phyloP scores from a whole-genome alignment of 805 yeast genomes.

The Yamadazyma insecticola region DNA sequence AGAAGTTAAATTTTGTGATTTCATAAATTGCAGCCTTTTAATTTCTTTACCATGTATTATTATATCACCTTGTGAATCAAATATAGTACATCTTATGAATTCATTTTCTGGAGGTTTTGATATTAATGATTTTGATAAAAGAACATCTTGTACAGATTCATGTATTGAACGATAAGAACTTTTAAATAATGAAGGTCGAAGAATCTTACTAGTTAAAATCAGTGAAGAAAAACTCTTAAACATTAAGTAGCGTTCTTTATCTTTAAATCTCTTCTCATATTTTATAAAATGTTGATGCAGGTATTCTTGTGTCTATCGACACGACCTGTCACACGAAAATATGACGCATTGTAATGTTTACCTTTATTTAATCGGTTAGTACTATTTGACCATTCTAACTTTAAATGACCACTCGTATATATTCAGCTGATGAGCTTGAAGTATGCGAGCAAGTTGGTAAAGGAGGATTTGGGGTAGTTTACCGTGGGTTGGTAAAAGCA shows the following conservation, averaged over 20 bases:
- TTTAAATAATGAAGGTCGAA: too few relatives aligned
- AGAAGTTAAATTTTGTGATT: slow-evolving; percentile 43
- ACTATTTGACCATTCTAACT: too few relatives aligned
- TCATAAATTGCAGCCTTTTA: slow-evolving; percentile 39
- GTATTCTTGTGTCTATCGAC: too few relatives aligned
- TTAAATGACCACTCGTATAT: slow-evolving; percentile 12
- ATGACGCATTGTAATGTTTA: too few relatives aligned
- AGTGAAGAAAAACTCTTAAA: too few relatives aligned
- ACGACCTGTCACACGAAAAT: too few relatives aligned
- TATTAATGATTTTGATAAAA: slow-evolving; percentile 17
- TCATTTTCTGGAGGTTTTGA: slow-evolving; percentile 24
- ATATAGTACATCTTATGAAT: slow-evolving; percentile 45
- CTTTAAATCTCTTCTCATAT: too few relatives aligned
- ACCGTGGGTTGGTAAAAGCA: slow-evolving; percentile 50
- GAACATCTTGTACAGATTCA: slow-evolving; percentile 12
- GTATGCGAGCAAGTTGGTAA: slow-evolving; percentile 58
- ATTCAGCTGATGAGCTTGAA: slow-evolving; percentile 35
- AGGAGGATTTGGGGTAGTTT: slow-evolving; percentile 79
- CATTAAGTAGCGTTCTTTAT: too few relatives aligned
- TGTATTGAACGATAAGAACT: too few relatives aligned
- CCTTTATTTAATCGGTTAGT: too few relatives aligned
- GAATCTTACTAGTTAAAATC: too few relatives aligned
- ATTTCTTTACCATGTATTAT: slow-evolving; percentile 42
- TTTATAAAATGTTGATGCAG: too few relatives aligned
- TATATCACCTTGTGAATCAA: slow-evolving; percentile 42